Base-by-base conservation (phyloP, 225 moss, liverwort and hornwort genomes). In the Antitrichia curtipendula region DNA sequence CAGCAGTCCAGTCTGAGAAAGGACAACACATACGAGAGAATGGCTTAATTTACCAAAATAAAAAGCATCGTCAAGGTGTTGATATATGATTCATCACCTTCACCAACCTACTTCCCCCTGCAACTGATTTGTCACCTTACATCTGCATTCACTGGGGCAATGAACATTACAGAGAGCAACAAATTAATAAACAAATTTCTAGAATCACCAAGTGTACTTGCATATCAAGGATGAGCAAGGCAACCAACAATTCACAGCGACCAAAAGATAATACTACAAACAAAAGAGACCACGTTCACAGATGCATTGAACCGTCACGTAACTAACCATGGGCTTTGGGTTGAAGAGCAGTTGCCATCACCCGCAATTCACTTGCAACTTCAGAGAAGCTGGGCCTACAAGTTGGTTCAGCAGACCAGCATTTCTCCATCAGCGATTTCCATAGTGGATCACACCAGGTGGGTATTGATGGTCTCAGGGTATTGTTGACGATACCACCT, bases 401-500 rank as follows among this genome's bases (percentile, higher is more conserved):
- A 24, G 89, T 20, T 59, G 97, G 94, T n/a, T 98, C 98, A 80
- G 95, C 95, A 81, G 97, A 89, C 98, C 98, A 98, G 93, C 97
- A 97, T 61, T 87, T 92, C 89, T 98, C 98, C 98, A 98, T 98
- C 87, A 98, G 88, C n/a, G 96, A 90, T 83, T 97, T 96, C 98
- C 98, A 98, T 71, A 92, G 90, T 59, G 98, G 98, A 76, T 98
- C 98, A 90, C 98, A 98, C 98, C 98, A 98, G 79, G 91, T 92
- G 84, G 98, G 98, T 91, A 95, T 91, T 23, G 90, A 93, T 84
- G 98, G 98, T 69, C 98, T 97, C 90, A 98, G 88, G 75, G 98
- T 96, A 89, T 98, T 96, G 91, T 95, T 98, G 63, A 98, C 98
- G 90, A 98, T 98, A 49, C 98, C 98, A 59, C 98, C 98, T 98